A percentile compares a stretch with the other conserved stretches of the same genome.
These are phyloP conservation scores for Kluyveromyces lactis DNA, from an alignment of 805 yeast genomes.

Conservation along the genomic window DNA sequence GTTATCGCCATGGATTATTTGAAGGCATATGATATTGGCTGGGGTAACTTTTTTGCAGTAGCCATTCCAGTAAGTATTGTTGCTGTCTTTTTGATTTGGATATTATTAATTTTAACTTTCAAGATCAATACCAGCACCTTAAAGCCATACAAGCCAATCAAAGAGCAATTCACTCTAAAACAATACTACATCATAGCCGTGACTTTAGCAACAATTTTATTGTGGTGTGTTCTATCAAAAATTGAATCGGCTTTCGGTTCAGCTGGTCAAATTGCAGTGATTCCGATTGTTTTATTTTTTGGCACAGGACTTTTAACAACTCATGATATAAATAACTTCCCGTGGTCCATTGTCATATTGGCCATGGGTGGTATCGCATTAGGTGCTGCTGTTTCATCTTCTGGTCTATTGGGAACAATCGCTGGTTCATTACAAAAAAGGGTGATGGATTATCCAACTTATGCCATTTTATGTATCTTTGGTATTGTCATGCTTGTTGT, in stretches of 20 bases:
- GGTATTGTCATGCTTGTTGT: constrained; percentile 75
- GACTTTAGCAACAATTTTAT: constrained; percentile 59
- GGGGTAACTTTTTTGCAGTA: constrained; percentile 91
- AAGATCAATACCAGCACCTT: constrained; percentile 41
- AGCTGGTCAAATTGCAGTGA: constrained; percentile 83
- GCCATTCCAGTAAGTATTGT: constrained; percentile 73
- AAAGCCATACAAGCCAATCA: constrained; percentile 40
- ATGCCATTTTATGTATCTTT: constrained; percentile 69
- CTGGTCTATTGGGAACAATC: constrained; percentile 75
- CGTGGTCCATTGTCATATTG: constrained; percentile 90
- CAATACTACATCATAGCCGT: constrained; percentile 74
- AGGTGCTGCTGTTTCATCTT: constrained; percentile 89
- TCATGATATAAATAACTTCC: constrained; percentile 85
- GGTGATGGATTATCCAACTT: constrained; percentile 54
- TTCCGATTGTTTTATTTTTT: constrained; percentile 80
- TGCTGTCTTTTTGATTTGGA: constrained; percentile 60
- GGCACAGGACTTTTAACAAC: constrained; percentile 81
- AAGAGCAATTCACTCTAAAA: constrained; percentile 55
- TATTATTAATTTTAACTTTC: constrained; percentile 50
- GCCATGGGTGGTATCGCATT: constrained; percentile 97
- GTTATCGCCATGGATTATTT: constrained; percentile 80
- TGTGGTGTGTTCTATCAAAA: constrained; percentile 85
- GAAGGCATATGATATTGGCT: constrained; percentile 54
- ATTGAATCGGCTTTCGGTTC: constrained; percentile 73
- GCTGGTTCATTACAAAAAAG: constrained; percentile 59